Evolutionary conservation across 768 basidiomycete genomes (phyloP), one percentile per base, ranked within the genome.

Genomic region (Neoboletus subvelutipes): DNA sequence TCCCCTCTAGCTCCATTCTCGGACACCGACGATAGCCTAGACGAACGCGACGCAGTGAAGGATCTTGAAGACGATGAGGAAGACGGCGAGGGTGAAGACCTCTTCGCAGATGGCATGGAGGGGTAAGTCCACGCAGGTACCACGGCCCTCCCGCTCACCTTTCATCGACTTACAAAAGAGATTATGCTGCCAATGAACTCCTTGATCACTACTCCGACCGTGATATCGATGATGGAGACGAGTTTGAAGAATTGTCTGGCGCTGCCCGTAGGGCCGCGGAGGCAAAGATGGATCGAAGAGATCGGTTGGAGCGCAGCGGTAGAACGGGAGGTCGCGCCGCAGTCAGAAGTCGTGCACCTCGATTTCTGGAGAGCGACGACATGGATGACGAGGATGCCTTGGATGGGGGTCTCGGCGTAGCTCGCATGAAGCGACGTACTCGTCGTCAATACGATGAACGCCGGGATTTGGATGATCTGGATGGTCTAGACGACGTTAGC

Each of bases 381-480:
- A 78, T 83, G 72, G 89, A 88, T 41, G 90, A 88, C 46, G 88
- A 84, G 42, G 88, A 86, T 53, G 85, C 84, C 45, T 80, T 85
- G 59, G 90, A 84, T 47, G 84, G 79, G 41, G 90, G 83, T 75
- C 61, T 84, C 75, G 75, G 83, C 74, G 57, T 89, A 20, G 79
- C 81, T 17, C 86, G 84, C 40, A 90, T 94, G 81, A 90, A 87
- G 59, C 78, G 83, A 43, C 83, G 96, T 40, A 88, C 92, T 6
- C 83, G 97, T 66, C 82, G 91, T 65, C 90, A 94, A 65, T 98
- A 98, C 59, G 97, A 99, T 67, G 97, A 99, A 74, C 81, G 92
- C 50, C 82, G 85, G 61, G 92, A 94, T 69, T 72, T 90, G 36
- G 96, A 98, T 69, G 95, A 98, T 75, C 79, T 94, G 61, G 94